Conservation (phyloP, 176 grass and related monocot species). For the Triticum aestivum region DNA sequence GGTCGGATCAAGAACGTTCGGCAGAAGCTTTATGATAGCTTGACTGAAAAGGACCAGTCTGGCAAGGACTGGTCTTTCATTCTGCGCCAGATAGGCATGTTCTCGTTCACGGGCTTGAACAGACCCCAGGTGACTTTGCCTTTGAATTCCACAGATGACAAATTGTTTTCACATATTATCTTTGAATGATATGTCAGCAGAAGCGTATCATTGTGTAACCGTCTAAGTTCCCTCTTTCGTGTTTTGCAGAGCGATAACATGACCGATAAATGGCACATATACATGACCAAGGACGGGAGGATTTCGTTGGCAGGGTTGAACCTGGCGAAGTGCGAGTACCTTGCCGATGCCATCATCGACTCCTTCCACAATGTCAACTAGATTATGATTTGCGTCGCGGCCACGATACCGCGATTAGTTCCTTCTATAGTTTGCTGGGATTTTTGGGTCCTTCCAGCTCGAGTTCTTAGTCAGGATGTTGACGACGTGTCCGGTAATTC, state of each 20-base stretch:
- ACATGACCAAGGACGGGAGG: constrained; percentile 96
- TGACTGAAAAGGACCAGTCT: constrained; percentile 70
- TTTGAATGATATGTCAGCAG: not conserved
- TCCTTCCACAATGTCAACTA: constrained; percentile 87
- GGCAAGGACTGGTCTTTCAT: constrained; percentile 98
- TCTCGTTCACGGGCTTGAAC: constrained; percentile 92
- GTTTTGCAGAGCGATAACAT: constrained; percentile 77
- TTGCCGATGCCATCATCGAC: constrained; percentile 88
- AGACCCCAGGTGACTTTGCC: constrained; percentile 56
- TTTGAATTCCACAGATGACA: not conserved
- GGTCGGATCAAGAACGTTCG: constrained; percentile 92
- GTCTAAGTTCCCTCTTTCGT: not conserved
- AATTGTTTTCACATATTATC: not conserved
- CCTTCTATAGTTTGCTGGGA: constrained; percentile 29
- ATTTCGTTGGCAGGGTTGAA: constrained; percentile 89
- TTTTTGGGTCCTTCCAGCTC: constrained; percentile 51
- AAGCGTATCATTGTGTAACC: not conserved
- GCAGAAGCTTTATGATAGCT: constrained; percentile 71
- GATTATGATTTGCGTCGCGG: not conserved
- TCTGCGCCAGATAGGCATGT: constrained; percentile 96
- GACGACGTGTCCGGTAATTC: not conserved
- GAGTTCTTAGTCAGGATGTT: not conserved
- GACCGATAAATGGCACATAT: constrained; percentile 92
- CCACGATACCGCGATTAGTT: not conserved
- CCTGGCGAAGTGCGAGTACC: constrained; percentile 83